phyloP scores from a whole-genome alignment of 2,329 filamentous ascomycete species.

The Ascochyta rabiei region DNA sequence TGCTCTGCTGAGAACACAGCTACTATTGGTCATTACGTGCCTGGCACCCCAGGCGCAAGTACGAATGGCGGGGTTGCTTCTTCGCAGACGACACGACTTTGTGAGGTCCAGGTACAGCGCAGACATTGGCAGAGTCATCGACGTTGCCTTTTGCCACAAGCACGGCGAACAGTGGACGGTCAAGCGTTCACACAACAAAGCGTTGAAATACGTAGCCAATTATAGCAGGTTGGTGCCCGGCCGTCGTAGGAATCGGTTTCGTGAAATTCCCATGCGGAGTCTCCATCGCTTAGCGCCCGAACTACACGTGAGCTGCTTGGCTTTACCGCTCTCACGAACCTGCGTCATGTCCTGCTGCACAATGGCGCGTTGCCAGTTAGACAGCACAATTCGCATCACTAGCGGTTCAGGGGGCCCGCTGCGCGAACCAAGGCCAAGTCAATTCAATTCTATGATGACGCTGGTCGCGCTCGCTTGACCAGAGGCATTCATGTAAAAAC shows the following conservation, averaged over 20 bases:
- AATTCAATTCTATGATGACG: constrained; percentile 9
- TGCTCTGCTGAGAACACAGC: not conserved
- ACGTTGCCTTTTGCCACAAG: constrained; percentile 1
- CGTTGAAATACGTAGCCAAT: not conserved
- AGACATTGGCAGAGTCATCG: constrained; percentile 1
- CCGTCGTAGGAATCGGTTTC: constrained; percentile 11
- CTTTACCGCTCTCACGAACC: constrained; percentile 7
- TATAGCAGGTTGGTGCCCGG: not conserved
- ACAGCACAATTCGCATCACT: constrained; percentile 6
- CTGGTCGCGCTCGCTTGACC: constrained; percentile 3
- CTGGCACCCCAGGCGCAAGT: constrained; percentile 3
- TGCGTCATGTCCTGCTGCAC: constrained; percentile 17
- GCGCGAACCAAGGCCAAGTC: constrained; percentile 10
- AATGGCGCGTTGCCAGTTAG: constrained; percentile 15
- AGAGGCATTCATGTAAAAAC: constrained; percentile 7
- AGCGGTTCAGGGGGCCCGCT: constrained; percentile 12
- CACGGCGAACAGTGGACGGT: not conserved
- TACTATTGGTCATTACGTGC: not conserved
- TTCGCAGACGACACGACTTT: constrained; percentile 13
- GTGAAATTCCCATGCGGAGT: constrained; percentile 12
- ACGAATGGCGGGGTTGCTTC: constrained; percentile 1
- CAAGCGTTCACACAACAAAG: not conserved
- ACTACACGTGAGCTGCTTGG: constrained; percentile 11
- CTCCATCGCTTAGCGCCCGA: constrained; percentile 14
- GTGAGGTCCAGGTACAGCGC: constrained; percentile 2